Percentiles rank a stretch among this genome's conserved stretches.
Evolutionary conservation across 148 eudicot species (phyloP).

Genomic region (Salicornia ramosissima): DNA sequence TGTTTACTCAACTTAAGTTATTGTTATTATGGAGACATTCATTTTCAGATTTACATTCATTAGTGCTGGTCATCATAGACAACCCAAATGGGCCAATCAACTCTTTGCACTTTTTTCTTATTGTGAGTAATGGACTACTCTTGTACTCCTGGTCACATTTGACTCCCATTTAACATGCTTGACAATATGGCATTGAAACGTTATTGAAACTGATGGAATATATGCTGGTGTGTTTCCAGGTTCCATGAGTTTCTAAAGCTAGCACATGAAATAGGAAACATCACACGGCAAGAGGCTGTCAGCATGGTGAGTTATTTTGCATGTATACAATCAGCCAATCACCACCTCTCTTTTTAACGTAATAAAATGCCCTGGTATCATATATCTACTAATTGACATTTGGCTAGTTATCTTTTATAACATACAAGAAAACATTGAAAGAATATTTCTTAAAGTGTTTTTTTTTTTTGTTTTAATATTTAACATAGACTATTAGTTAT

Average conservation of each 20-base stretch:
- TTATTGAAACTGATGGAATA: no score
- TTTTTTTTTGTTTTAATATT: no score
- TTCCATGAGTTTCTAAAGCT: slow-evolving; percentile 95
- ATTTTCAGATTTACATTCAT: no score
- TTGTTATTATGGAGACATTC: no score
- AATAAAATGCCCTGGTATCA: no score
- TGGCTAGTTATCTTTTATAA: not conserved
- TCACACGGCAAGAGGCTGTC: slow-evolving; percentile 98
- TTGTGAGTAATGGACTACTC: not conserved
- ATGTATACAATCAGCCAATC: not conserved
- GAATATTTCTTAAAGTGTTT: not conserved
- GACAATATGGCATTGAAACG: no score
- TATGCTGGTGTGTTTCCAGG: slow-evolving; percentile 40
- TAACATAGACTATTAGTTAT: no score
- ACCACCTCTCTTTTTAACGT: not conserved
- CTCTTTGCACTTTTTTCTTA: not conserved
- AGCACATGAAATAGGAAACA: slow-evolving; percentile 94
- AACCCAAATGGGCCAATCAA: no score
- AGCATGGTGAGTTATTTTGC: slow-evolving; percentile 72
- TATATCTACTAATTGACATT: not conserved
- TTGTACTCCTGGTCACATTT: not conserved
- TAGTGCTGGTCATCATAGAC: no score
- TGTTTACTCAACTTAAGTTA: no score
- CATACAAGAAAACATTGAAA: not conserved
- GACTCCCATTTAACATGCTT: not conserved